Evolutionary conservation across 2,329 filamentous ascomycete species (phyloP).

Genomic region (Harringtonia lauricola): DNA sequence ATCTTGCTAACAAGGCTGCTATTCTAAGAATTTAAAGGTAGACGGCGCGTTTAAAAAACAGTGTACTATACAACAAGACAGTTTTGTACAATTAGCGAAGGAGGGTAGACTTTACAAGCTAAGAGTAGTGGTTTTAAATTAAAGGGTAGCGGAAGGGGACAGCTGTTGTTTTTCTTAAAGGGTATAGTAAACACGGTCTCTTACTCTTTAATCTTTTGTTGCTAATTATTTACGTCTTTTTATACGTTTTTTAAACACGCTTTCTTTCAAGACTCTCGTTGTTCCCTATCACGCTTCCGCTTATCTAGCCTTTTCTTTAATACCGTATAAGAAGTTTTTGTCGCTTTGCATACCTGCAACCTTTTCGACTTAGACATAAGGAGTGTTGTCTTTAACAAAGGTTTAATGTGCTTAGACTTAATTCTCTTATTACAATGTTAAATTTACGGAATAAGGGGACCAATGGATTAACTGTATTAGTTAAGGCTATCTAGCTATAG

Average conservation of each 20-base stretch:
- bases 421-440: too few relatives aligned
- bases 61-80: slow-evolving; percentile 9
- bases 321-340: background rate
- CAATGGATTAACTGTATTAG: too few relatives aligned
- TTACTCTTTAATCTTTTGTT: too few relatives aligned
- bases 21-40: background rate
- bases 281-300: background rate
- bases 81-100: background rate
- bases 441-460: too few relatives aligned
- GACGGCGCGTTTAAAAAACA: slow-evolving; percentile 7
- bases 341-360: background rate
- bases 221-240: too few relatives aligned
- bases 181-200: too few relatives aligned
- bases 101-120: background rate
- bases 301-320: background rate
- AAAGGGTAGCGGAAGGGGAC: too few relatives aligned
- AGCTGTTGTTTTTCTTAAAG: background rate
- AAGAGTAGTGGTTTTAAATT: too few relatives aligned
- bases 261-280: background rate
- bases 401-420: background rate
- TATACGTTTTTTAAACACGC: too few relatives aligned
- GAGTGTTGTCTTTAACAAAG: background rate
- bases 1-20: background rate
- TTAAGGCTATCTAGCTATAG: too few relatives aligned
- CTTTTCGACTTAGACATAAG: background rate